Base-by-base conservation (phyloP, 208 protist genomes). In the Acanthamoeba royreba region DNA sequence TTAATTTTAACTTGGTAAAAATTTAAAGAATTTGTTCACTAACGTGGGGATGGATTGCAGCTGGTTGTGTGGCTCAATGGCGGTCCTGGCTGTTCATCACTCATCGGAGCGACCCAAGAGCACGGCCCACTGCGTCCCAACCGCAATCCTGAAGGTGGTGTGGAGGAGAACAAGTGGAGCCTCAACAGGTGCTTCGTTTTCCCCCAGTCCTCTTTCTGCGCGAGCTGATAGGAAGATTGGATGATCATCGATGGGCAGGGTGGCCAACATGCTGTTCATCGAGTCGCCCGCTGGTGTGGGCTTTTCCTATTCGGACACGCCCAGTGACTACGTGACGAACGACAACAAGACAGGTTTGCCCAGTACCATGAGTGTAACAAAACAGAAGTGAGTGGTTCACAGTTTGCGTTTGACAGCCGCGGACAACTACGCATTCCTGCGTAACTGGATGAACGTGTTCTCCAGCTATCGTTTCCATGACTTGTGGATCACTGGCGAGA, bases 41-140 rank as follows among this genome's bases (percentile, higher is more conserved):
- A 49, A 38, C 9, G 4, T 15, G 4, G 61, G 19, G 7, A 35
- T 42, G 22, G 58, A 4, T 13, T 4, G 31, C 93, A 85, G 61
- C 17, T 95, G 74, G 53, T 96, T n/a, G 61, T 97, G n/a, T 96
- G 95, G 95, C 33, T 93, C 25, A 96, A 96, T 28, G 95, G 95
- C 7, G 95, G 95, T 2, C 95, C 95, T 2, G 95, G 95, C 15
- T 93, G 94, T 38, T 96, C 95, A 33, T 92, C 52, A 19, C 52
- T 96, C 38, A 63, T 43, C 33, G 95, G 95, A 22, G 45, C 96
- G 0, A 91, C 96, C 22, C 42, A 46, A 25, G 95, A 96, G 61
- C 49, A 96, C 83, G 95, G 95, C 17, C 95, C 95, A 2, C 25
- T 96, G 25, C 61, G 42, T 35, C 79, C 94, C 53, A 92, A 33